phyloP scores from a whole-genome alignment of 768 basidiomycete genomes.

The Boletellus ananas region DNA sequence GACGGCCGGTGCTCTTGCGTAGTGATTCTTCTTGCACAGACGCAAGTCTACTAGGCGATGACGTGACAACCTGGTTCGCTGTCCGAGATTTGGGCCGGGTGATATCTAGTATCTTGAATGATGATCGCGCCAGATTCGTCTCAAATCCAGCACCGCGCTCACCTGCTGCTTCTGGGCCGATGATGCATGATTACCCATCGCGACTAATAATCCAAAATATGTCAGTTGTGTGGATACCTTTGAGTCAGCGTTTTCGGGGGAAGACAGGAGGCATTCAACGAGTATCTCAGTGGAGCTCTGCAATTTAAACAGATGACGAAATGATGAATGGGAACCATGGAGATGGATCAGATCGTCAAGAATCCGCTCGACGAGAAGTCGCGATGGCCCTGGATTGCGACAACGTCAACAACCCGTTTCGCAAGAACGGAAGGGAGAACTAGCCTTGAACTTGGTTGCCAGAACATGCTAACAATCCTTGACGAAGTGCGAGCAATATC shows the following conservation, averaged over 20 bases:
- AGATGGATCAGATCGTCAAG: slow-evolving; percentile 67
- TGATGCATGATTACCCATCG: slow-evolving; percentile 58
- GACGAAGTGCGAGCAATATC: slow-evolving; percentile 65
- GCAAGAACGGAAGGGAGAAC: neutral
- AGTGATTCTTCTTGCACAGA: slow-evolving; percentile 37
- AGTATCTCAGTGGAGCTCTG: slow-evolving; percentile 66
- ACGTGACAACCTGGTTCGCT: neutral
- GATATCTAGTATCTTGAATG: slow-evolving; percentile 52
- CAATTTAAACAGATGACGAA: slow-evolving; percentile 71
- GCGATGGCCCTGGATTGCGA: slow-evolving; percentile 20
- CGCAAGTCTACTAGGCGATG: slow-evolving; percentile 14
- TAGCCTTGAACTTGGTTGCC: slow-evolving; percentile 18
- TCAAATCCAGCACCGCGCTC: neutral
- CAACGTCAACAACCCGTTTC: neutral
- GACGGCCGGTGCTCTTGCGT: slow-evolving; percentile 57
- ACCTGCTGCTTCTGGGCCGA: slow-evolving; percentile 74
- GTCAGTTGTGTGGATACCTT: slow-evolving; percentile 61
- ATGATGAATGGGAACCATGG: slow-evolving; percentile 59
- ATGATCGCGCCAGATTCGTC: neutral
- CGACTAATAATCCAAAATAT: slow-evolving; percentile 65
- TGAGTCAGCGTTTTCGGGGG: slow-evolving; percentile 5
- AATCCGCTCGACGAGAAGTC: slow-evolving; percentile 30
- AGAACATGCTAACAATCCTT: slow-evolving; percentile 42
- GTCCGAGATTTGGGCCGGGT: slow-evolving; percentile 35
- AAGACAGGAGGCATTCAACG: slow-evolving; percentile 60